Evolutionary conservation across 306 rosid species (phyloP).

Genomic region (Malus sylvestris): DNA sequence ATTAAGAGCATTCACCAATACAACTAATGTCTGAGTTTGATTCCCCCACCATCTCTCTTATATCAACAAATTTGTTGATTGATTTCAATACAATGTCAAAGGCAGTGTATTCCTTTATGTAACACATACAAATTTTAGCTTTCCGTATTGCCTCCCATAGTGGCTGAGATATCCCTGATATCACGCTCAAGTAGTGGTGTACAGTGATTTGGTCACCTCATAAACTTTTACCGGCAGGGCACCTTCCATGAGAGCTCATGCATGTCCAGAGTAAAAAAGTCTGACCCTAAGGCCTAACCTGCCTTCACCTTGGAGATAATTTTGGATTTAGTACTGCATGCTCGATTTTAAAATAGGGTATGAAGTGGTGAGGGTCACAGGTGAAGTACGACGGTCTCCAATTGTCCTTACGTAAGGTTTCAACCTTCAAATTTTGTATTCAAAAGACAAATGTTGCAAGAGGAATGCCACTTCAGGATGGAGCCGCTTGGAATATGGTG

Average conservation of each 20-base stretch:
- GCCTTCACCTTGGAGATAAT: background rate
- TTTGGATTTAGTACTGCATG: background rate
- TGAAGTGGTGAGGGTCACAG: constrained; percentile 22
- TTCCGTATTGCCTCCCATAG: constrained; percentile 27
- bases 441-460: background rate
- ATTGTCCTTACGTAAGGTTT: constrained; percentile 4
- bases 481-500: background rate
- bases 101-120: background rate
- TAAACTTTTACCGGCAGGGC: background rate
- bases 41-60: background rate
- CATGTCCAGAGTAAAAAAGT: background rate
- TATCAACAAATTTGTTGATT: background rate
- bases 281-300: background rate
- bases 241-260: background rate
- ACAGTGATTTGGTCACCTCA: background rate
- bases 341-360: background rate
- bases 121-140: background rate
- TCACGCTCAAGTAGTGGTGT: constrained; percentile 19
- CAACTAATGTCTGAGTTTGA: background rate
- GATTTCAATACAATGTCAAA: background rate
- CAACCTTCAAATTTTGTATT: background rate
- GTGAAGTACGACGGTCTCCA: constrained; percentile 24
- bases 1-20: background rate
- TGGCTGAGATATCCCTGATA: constrained; percentile 38
- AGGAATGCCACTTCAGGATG: background rate